Conservation (phyloP, 2,329 filamentous ascomycete species). For the Diaporthe nobilis region DNA sequence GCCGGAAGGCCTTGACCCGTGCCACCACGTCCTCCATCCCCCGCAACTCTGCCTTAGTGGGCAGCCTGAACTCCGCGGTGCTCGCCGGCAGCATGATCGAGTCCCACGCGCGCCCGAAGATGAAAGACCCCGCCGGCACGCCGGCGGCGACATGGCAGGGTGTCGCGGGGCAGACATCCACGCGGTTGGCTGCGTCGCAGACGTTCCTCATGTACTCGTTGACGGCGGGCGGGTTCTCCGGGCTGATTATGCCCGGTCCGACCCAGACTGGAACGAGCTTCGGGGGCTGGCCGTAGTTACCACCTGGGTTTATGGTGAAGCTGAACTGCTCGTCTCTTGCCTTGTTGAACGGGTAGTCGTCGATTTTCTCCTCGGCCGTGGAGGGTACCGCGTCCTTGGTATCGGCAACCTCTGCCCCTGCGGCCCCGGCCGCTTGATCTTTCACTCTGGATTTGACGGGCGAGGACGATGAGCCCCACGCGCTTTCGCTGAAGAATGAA, state of each 20-base stretch:
- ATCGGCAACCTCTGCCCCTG: not conserved
- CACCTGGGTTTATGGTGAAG: conserved; percentile 48
- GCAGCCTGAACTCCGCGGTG: conserved; percentile 45
- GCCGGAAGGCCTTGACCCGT: conserved; percentile 58
- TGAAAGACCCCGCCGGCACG: conserved; percentile 58
- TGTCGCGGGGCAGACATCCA: conserved; percentile 59
- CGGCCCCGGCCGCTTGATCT: not conserved
- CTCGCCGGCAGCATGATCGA: conserved; percentile 57
- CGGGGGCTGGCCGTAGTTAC: conserved; percentile 40
- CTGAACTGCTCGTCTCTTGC: conserved; percentile 44
- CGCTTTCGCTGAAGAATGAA: conserved; percentile 59
- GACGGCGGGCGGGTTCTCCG: conserved; percentile 53
- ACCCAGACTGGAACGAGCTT: conserved; percentile 61
- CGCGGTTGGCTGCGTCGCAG: conserved; percentile 52
- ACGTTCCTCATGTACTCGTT: conserved; percentile 64
- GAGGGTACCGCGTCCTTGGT: not conserved
- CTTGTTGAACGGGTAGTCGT: conserved; percentile 20
- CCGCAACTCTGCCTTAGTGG: conserved; percentile 49
- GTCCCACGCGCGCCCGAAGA: conserved; percentile 69
- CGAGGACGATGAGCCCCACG: conserved; percentile 46
- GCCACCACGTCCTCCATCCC: conserved; percentile 61
- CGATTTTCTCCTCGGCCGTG: not conserved
- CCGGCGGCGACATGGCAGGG: conserved; percentile 66
- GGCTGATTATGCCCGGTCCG: conserved; percentile 53
- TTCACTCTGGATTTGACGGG: conserved; percentile 29